phyloP scores from a whole-genome alignment of 2,329 filamentous ascomycete genomes.

The Paraphaeosphaeria minitans region DNA sequence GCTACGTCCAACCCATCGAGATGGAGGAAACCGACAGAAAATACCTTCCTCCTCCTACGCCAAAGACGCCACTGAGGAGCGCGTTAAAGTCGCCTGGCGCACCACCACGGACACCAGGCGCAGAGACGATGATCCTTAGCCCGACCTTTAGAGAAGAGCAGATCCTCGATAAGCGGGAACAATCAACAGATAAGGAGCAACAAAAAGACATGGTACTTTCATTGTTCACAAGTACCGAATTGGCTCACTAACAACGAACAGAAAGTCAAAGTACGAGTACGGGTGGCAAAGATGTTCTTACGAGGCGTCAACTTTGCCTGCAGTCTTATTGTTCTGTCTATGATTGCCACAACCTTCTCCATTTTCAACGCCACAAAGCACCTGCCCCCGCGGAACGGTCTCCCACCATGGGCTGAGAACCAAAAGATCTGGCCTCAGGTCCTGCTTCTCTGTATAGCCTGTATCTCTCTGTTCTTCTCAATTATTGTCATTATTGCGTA shows the following conservation, averaged over 20 bases:
- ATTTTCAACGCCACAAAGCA: slow-evolving; percentile 89
- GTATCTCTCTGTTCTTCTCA: slow-evolving; percentile 79
- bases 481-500: slow-evolving; percentile 83
- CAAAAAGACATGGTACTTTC: slow-evolving; percentile 80
- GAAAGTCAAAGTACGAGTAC: slow-evolving; percentile 91
- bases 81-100: slow-evolving; percentile 88
- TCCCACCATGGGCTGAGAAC: slow-evolving; percentile 81
- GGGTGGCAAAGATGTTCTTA: slow-evolving; percentile 93
- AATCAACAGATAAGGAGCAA: slow-evolving; percentile 82
- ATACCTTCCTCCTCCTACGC: slow-evolving; percentile 63
- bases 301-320: slow-evolving; percentile 96
- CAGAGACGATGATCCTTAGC: slow-evolving; percentile 78
- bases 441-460: slow-evolving; percentile 77
- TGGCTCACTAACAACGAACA: slow-evolving; percentile 54
- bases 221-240: not conserved
- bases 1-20: slow-evolving; percentile 72
- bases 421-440: slow-evolving; percentile 91
- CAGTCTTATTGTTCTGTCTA: slow-evolving; percentile 89
- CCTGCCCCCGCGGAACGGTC: slow-evolving; percentile 75
- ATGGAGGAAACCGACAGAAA: slow-evolving; percentile 57
- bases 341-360: slow-evolving; percentile 84
- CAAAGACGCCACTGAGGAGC: slow-evolving; percentile 83
- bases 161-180: slow-evolving; percentile 82
- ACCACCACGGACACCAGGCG: slow-evolving; percentile 62
- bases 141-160: slow-evolving; percentile 92